Percentiles rank a stretch among this genome's conserved stretches.
Conservation (phyloP, 75 land plant species). For the Pinus taeda region DNA sequence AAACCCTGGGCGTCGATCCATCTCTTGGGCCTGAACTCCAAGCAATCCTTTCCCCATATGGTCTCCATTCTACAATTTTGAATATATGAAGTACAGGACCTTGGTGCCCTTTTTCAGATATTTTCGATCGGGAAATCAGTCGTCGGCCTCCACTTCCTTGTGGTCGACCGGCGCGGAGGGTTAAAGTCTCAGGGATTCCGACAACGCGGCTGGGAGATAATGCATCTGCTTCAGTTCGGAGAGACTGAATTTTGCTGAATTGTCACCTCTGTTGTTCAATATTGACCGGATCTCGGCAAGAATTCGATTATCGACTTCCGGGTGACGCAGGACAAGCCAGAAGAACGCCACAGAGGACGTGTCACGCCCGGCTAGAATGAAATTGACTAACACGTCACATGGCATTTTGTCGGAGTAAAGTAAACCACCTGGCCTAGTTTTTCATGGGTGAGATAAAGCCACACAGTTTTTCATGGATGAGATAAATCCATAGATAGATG, state of each 20-base stretch:
- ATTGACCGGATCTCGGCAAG: background rate
- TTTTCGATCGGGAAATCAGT: slow-evolving; percentile 67
- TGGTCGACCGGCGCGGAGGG: slow-evolving; percentile 85
- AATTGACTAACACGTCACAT: slow-evolving; percentile 30
- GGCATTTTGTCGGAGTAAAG: slow-evolving; percentile 21
- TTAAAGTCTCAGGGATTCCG: slow-evolving; percentile 78
- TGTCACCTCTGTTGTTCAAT: background rate
- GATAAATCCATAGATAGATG: too few relatives aligned
- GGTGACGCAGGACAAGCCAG: slow-evolving; percentile 49
- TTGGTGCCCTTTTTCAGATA: slow-evolving; percentile 54
- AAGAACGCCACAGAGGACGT: slow-evolving; percentile 77
- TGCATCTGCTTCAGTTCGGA: slow-evolving; percentile 58
- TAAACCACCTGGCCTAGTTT: too few relatives aligned
- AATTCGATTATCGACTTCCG: slow-evolving; percentile 34
- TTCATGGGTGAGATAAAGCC: too few relatives aligned
- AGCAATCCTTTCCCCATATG: slow-evolving; percentile 67
- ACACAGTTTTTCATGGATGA: too few relatives aligned
- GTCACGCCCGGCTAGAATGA: slow-evolving; percentile 66
- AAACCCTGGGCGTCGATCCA: slow-evolving; percentile 45
- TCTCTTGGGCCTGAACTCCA: slow-evolving; percentile 68
- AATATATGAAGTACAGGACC: slow-evolving; percentile 55
- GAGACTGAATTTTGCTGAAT: slow-evolving; percentile 27
- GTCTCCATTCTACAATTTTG: slow-evolving; percentile 46
- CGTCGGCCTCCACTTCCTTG: slow-evolving; percentile 53
- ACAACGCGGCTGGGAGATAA: slow-evolving; percentile 74